Base-by-base conservation (phyloP, 208 protist genomes). In the Acanthamoeba sp. region DNA sequence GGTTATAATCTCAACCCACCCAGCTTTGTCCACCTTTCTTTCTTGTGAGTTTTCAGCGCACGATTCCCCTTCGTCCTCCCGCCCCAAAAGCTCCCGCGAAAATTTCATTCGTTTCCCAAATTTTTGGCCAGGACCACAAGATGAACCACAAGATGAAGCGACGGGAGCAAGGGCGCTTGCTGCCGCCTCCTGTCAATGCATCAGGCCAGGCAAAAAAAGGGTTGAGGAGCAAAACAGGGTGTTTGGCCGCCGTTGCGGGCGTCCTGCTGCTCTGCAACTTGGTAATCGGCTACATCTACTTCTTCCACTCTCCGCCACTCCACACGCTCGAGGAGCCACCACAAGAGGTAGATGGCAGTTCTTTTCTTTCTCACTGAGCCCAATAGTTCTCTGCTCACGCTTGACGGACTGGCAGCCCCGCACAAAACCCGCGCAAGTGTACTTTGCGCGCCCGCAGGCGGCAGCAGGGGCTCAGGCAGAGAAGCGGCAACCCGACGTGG, bases 1-100 rank as follows among this genome's bases (percentile, higher is more conserved):
- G 66, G 42, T 76, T 66, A 66, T 66, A 18, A 16, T 27, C 22
- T 27, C 10, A 34, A n/a, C 66, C n/a, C 66, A 34, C 62, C 62
- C 24, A 71, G 66, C n/a, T 76, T 76, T 40, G 66, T 76, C 36
- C 66, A 34, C 66, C 36, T 40, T 76, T 76, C 66, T 76, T 76
- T 76, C 66, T 76, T 76, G 3, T 76, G 66, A 76, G 66, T 76
- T 76, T 76, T 76, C 66, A 76, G 18, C n/a, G 36, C 66, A 76
- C 66, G 16, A 36, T 76, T 24, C 32, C 34, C 10, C 36, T 76
- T 34, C 10, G 64, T 38, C 18, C n/a, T n/a, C n/a, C n/a, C n/a
- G n/a, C n/a, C n/a, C n/a, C n/a, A n/a, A n/a, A n/a, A n/a, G n/a
- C n/a, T n/a, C n/a, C n/a, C n/a, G n/a, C n/a, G n/a, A n/a, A n/a